A percentile compares a stretch with the other conserved stretches of the same genome.
These are phyloP conservation scores for Paramecium octaurelia DNA, from an alignment of 73 alveolate genomes.

Conservation along the genomic window DNA sequence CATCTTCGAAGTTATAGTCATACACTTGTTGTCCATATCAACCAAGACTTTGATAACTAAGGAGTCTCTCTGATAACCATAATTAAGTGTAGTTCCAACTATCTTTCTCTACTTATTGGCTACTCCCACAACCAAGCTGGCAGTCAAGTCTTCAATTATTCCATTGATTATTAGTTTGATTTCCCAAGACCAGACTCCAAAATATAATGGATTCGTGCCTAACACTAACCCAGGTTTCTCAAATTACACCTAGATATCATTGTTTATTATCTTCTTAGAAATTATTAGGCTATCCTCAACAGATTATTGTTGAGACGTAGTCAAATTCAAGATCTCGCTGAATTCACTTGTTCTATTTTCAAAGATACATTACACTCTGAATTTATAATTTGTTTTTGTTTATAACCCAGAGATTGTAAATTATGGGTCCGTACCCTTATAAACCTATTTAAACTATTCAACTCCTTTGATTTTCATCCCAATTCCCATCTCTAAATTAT, in stretches of 20 bases:
- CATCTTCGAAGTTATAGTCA: slow-evolving; percentile 15
- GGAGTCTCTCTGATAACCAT: slow-evolving; percentile 29
- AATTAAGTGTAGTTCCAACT: background rate
- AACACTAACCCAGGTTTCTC: slow-evolving; percentile 40
- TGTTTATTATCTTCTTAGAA: background rate
- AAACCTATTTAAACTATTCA: slow-evolving; percentile 6
- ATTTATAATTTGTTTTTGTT: slow-evolving; percentile 22
- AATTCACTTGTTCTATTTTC: slow-evolving; percentile 16
- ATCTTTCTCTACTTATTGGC: slow-evolving; percentile 36
- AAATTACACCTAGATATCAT: background rate
- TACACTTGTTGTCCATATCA: slow-evolving; percentile 17
- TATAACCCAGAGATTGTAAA: background rate
- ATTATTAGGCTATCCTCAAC: background rate
- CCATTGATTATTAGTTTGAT: slow-evolving; percentile 13
- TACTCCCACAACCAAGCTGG: slow-evolving; percentile 10
- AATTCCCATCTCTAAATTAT: background rate
- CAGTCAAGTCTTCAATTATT: slow-evolving; percentile 12
- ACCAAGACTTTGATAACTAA: background rate
- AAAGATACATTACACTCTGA: background rate
- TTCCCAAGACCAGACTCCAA: slow-evolving; percentile 19
- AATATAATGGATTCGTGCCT: slow-evolving; percentile 8
- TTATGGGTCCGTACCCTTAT: background rate
- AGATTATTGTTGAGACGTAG: background rate
- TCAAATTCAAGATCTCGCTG: background rate
- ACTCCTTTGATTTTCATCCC: slow-evolving; percentile 44